Percentiles rank a stretch among this genome's conserved stretches.
Evolutionary conservation across 768 basidiomycete genomes (phyloP).

Genomic region (Leccinum rimulosum): DNA sequence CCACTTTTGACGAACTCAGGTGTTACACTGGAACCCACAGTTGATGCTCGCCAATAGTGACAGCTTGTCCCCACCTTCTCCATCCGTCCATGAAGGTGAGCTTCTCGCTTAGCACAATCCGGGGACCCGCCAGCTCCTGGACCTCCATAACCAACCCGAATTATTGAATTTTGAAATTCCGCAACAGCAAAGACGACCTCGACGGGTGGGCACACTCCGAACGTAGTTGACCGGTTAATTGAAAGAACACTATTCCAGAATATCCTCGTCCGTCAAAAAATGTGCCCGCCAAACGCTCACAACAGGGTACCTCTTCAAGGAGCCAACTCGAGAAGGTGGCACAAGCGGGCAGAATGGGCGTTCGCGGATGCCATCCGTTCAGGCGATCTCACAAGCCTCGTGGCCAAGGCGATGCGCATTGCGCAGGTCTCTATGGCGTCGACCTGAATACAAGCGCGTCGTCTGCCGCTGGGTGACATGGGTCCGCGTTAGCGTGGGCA

Average conservation of each 20-base stretch:
- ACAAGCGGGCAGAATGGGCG: constrained; percentile 35
- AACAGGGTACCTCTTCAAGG: constrained; percentile 45
- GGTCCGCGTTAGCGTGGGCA: constrained; percentile 49
- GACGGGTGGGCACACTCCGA: constrained; percentile 46
- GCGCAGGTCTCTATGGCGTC: constrained; percentile 42
- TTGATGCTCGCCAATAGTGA: no score
- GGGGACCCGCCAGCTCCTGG: constrained; percentile 12
- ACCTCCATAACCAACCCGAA: constrained; percentile 25
- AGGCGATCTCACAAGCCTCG: constrained; percentile 61
- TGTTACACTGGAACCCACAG: no score
- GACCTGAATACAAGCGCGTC: constrained; percentile 63
- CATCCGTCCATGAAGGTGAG: constrained; percentile 42
- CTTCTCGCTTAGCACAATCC: constrained; percentile 42
- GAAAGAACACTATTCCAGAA: constrained; percentile 61
- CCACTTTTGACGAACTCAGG: neutral
- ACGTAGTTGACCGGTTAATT: constrained; percentile 58
- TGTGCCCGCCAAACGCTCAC: constrained; percentile 45
- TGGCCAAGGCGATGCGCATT: constrained; percentile 56
- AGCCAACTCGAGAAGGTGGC: constrained; percentile 47
- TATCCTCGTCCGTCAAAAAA: constrained; percentile 47
- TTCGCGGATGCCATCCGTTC: constrained; percentile 49
- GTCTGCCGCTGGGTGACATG: constrained; percentile 46
- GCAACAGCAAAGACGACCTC: constrained; percentile 20
- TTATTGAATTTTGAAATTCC: constrained; percentile 11
- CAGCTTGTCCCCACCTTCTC: constrained; percentile 18